Base-by-base conservation (phyloP, 495 filamentous ascomycete genomes). In the Aspergillus nanangensis region DNA sequence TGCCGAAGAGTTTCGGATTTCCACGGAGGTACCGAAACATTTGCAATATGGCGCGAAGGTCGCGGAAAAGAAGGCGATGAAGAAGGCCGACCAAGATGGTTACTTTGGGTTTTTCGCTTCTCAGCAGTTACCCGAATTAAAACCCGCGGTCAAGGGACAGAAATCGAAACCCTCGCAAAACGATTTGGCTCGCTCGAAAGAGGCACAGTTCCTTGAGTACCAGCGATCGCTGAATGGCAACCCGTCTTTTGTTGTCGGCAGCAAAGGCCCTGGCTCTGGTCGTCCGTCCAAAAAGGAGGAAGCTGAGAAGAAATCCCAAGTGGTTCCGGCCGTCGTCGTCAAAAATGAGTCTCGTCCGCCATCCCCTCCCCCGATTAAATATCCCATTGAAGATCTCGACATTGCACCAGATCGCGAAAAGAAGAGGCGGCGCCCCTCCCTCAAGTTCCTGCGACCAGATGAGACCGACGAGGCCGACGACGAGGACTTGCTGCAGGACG, bases 381-480 rank as follows among this genome's bases (percentile, higher is more conserved):
- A 96, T 60, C 93, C 93, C 0, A 95, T 96, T 45, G 93, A 98
- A 50, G 93, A 98, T 63, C 62, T 97, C 25, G 86, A 96, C 47
- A 68, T 97, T 15, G 71, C 79, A 15, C 82, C 80, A 3, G 72
- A 77, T 37, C 70, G 61, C 9, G 70, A 81, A 29, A 55, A 53
- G 44, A 82, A 75, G 11, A 69, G 71, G 9, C 73, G 74, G 27
- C 78, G 93, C 10, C 93, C 93, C 5, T 62, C 77, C 2, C 65
- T 97, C 41, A 89, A 89, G 48, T 95, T 84, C 61, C 68, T 94
- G 49, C 85, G 80, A 34, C 70, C 75, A 38, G 79, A 86, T 44
- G 55, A 70, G 51, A 52, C 61, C 39, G 66, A 75, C 40, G 62
- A 75, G 42, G 47, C 63, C 11, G 60, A 60, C 18, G 58, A 63